Evolutionary conservation across 164 flowering plant species (phyloP), one percentile per base, ranked within the genome.

Genomic region (Berberis vulgaris): DNA sequence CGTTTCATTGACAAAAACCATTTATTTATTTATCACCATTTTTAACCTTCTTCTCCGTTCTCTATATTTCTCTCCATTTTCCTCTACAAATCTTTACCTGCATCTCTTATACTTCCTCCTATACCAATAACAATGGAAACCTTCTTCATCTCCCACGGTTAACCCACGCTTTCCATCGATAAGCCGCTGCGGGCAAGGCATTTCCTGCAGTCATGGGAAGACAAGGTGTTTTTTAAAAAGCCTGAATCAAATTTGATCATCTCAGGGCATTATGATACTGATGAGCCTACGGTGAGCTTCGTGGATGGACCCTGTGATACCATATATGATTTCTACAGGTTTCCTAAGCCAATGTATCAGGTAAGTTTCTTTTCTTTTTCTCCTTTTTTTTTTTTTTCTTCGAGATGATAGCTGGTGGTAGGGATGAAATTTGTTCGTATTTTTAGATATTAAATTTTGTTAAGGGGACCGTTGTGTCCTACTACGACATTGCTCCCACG

Each of bases 181-280:
- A 8, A 46, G 5, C 8, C 49, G 8, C 8, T 46, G 49, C 49
- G 6, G 5, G 49, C 49, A 46, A 46, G 49, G 49, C 49, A 46
- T 8, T 46, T 46, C 26, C 8, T 46, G 49, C 5, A 46, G 8
- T 46, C 49, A 46, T 46, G 49, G 49, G 6, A 46, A 46, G 49
- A 46, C 49, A 46, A 46, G 49, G 49, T 54, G 5, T 54, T 6
- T 4, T 54, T 54, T 7, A n/a, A 54, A 54, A 78, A 43, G 42
- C 98, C 98, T 49, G 77, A 49, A 2, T 63, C 95, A 3, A 85
- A 89, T 49, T 80, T 91, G 13, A 58, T 89, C 13, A 72, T 91
- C 10, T 89, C 98, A 38, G 96, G 77, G 4, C 98, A 91, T 60
- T 91, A 92, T 91, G 95, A 91, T 50, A 91, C 94, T 49, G 0